Percentiles rank a stretch among this genome's conserved stretches.
phyloP scores from a whole-genome alignment of 202 grass and related monocot genomes.

The Musa balbisiana region DNA sequence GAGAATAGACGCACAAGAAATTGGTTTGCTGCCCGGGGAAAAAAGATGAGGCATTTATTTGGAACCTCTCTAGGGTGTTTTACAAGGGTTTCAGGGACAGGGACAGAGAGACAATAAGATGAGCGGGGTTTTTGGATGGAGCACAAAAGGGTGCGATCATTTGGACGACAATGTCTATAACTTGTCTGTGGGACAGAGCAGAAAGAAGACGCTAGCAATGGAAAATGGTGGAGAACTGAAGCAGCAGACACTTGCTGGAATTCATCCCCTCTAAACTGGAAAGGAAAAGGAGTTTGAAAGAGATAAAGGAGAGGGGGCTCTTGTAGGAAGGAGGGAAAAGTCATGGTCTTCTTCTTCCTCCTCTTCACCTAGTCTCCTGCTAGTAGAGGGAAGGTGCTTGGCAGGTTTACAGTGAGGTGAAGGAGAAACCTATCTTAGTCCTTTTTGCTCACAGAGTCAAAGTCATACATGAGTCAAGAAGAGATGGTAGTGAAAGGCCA shows the following conservation, averaged over 20 bases:
- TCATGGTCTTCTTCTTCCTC: not conserved
- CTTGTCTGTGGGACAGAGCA: not conserved
- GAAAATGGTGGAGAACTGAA: not conserved
- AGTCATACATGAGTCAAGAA: too few species aligned
- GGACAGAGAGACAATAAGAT: not conserved
- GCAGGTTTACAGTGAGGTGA: not conserved
- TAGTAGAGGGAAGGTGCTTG: not conserved
- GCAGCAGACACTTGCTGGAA: too few species aligned
- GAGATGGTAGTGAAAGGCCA: not conserved
- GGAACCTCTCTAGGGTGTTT: not conserved
- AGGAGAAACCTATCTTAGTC: not conserved
- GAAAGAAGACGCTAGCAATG: not conserved
- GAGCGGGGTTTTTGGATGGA: not conserved
- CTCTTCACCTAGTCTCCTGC: not conserved
- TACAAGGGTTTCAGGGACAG: not conserved
- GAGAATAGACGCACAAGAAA: not conserved
- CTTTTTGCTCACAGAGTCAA: too few species aligned
- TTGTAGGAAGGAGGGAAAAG: not conserved
- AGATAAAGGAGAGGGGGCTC: not conserved
- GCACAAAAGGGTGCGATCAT: not conserved
- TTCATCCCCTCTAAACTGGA: not conserved
- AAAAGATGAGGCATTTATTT: not conserved
- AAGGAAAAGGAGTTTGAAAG: not conserved
- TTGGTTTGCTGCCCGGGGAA: not conserved
- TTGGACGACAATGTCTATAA: not conserved